Evolutionary conservation across 1,139 yeast species (phyloP).

Genomic region (Lodderomyces elongisporus): DNA sequence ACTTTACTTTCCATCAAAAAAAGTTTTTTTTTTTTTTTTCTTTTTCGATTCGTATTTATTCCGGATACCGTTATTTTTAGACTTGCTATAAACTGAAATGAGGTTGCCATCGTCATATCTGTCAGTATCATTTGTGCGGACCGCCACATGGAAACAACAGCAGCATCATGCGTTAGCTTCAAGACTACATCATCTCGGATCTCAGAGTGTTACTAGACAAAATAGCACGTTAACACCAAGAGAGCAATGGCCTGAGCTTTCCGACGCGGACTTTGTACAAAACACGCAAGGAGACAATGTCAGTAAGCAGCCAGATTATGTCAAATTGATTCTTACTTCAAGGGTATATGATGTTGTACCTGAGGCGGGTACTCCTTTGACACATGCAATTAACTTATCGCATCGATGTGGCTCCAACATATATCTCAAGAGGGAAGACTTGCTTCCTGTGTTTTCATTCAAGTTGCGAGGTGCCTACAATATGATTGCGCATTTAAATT

Average conservation of each 20-base stretch:
- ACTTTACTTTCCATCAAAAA: too few relatives aligned
- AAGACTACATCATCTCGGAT: slow-evolving; percentile 1
- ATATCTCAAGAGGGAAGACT: slow-evolving; percentile 81
- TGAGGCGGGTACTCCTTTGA: slow-evolving; percentile 71
- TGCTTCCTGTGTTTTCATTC: slow-evolving; percentile 91
- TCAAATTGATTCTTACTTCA: slow-evolving; percentile 83
- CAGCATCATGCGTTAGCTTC: too few relatives aligned
- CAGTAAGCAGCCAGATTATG: slow-evolving; percentile 79
- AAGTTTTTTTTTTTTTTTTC: too few relatives aligned
- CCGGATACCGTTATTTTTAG: too few relatives aligned
- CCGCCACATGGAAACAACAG: too few relatives aligned
- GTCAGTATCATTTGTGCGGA: too few relatives aligned
- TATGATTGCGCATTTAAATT: slow-evolving; percentile 82
- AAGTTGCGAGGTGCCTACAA: slow-evolving; percentile 96
- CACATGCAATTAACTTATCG: slow-evolving; percentile 70
- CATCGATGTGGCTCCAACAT: slow-evolving; percentile 70
- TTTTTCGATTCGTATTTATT: too few relatives aligned
- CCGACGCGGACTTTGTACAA: slow-evolving; percentile 45
- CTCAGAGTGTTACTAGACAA: too few relatives aligned
- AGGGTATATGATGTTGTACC: slow-evolving; percentile 91
- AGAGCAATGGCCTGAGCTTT: slow-evolving; percentile 44
- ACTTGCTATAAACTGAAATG: too few relatives aligned
- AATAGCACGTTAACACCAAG: too few relatives aligned
- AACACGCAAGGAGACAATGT: slow-evolving; percentile 17
- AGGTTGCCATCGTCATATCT: too few relatives aligned